phyloP scores from a whole-genome alignment of 768 basidiomycete genomes.

The Melanogaster broomeanus region DNA sequence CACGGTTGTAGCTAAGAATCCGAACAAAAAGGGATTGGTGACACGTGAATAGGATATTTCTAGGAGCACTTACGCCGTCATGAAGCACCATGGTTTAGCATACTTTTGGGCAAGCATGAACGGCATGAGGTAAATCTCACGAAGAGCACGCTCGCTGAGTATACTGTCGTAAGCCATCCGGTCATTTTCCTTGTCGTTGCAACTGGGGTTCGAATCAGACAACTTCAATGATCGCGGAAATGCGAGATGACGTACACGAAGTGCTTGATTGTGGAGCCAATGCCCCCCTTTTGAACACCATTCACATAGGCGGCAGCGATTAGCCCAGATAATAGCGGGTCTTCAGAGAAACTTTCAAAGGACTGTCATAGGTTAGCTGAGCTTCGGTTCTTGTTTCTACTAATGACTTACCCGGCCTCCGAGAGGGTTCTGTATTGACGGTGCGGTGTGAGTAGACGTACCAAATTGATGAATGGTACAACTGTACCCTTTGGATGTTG shows the following conservation, averaged over 20 bases:
- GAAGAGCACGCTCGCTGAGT: slow-evolving; percentile 49
- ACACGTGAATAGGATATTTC: neutral
- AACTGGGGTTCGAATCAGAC: slow-evolving; percentile 35
- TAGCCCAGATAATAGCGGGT: slow-evolving; percentile 71
- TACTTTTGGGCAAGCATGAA: slow-evolving; percentile 58
- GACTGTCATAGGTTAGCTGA: slow-evolving; percentile 40
- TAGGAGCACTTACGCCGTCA: slow-evolving; percentile 58
- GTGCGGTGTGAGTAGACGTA: neutral
- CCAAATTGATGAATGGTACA: slow-evolving; percentile 12
- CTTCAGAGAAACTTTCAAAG: slow-evolving; percentile 81
- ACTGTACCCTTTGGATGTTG: slow-evolving; percentile 73
- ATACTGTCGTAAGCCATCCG: slow-evolving; percentile 60
- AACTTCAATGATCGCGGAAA: neutral
- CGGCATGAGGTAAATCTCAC: slow-evolving; percentile 65
- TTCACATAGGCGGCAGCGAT: slow-evolving; percentile 74
- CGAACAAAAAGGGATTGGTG: neutral
- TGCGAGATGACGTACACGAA: slow-evolving; percentile 53
- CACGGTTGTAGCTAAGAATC: slow-evolving; percentile 59
- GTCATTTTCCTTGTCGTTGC: slow-evolving; percentile 84
- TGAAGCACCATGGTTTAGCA: slow-evolving; percentile 53
- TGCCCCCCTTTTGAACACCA: slow-evolving; percentile 74
- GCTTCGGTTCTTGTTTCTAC: neutral
- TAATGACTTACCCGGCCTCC: slow-evolving; percentile 56
- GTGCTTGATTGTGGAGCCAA: slow-evolving; percentile 80
- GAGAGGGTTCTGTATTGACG: slow-evolving; percentile 54